These are phyloP conservation scores for Anastatica hierochuntica DNA, from an alignment of 345 rosid species.

Conservation along the genomic window DNA sequence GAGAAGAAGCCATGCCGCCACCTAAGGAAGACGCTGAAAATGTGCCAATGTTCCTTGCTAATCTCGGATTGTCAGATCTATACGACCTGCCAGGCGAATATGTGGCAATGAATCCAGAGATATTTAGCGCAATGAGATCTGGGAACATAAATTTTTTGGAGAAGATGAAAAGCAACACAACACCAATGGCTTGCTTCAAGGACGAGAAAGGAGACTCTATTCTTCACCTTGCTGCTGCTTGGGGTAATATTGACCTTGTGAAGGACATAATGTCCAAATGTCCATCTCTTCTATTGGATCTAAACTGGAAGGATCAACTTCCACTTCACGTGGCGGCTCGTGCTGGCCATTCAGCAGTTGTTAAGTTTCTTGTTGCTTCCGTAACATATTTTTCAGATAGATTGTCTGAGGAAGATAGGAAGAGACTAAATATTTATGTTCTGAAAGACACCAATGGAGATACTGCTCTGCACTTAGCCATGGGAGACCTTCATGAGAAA, in stretches of 20 bases:
- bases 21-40: neutral
- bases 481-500: neutral
- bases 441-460: constrained; percentile 1
- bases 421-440: neutral
- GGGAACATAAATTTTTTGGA: neutral
- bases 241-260: neutral
- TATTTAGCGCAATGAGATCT: neutral
- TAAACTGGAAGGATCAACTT: neutral
- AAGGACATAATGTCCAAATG: neutral
- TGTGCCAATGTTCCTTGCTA: neutral
- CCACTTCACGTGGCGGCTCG: constrained; percentile 16
- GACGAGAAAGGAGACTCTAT: neutral
- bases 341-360: neutral
- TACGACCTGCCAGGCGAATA: neutral
- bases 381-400: neutral
- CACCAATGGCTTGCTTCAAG: neutral
- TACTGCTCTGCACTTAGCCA: constrained; percentile 24
- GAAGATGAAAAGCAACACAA: neutral
- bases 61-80: neutral
- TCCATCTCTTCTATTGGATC: neutral
- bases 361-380: neutral
- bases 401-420: neutral
- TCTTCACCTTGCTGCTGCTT: constrained; percentile 12
- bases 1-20: too few species aligned
- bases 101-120: neutral